Conservation (phyloP, 768 basidiomycete species). For the Xerocomellus intermedius region DNA sequence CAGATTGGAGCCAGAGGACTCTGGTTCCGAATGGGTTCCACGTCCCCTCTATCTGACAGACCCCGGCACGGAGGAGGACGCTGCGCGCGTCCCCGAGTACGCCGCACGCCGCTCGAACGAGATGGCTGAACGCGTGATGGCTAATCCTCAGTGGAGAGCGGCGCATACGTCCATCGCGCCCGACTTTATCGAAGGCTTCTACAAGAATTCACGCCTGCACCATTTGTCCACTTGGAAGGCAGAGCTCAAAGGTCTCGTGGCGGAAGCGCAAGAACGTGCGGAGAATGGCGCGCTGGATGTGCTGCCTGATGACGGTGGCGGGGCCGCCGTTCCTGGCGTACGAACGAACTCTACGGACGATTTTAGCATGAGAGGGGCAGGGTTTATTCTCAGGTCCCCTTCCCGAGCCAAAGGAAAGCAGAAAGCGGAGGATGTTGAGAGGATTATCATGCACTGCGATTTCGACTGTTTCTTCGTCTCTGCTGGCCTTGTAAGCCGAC, state of each 20-base stretch:
- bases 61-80: slow-evolving; percentile 41
- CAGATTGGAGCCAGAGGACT: neutral
- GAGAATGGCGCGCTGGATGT: slow-evolving; percentile 39
- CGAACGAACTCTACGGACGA: slow-evolving; percentile 13
- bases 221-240: slow-evolving; percentile 91
- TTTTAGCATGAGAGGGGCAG: slow-evolving; percentile 55
- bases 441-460: slow-evolving; percentile 88
- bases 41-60: slow-evolving; percentile 41
- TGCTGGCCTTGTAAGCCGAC: slow-evolving; percentile 78
- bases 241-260: slow-evolving; percentile 77
- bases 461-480: slow-evolving; percentile 98
- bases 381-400: slow-evolving; percentile 49
- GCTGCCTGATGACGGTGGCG: neutral
- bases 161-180: slow-evolving; percentile 85
- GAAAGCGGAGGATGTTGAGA: slow-evolving; percentile 46
- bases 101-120: slow-evolving; percentile 68
- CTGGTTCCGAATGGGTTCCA: slow-evolving; percentile 9
- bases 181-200: slow-evolving; percentile 84
- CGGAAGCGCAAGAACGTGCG: slow-evolving; percentile 71
- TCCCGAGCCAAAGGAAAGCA: slow-evolving; percentile 51
- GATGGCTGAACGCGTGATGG: slow-evolving; percentile 75
- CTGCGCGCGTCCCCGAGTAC: slow-evolving; percentile 57
- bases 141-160: slow-evolving; percentile 79
- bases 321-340: neutral
- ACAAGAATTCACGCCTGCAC: slow-evolving; percentile 88